Percentiles rank a stretch among this genome's conserved stretches.
Conservation (phyloP, 2,329 filamentous ascomycete species). For the Aureobasidium sp. region DNA sequence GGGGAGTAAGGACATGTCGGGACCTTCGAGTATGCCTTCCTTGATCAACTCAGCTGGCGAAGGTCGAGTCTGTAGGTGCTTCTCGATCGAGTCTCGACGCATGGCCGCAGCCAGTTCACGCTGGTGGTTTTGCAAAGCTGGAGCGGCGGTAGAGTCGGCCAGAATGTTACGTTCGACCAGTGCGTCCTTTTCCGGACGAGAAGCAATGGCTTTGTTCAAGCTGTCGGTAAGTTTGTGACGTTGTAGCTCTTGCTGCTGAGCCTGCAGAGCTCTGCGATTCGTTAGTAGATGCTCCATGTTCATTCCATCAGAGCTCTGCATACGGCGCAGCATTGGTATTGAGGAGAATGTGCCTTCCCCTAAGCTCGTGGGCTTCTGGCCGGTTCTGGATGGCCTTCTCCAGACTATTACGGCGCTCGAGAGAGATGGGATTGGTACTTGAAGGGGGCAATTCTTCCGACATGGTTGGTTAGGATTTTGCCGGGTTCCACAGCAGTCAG, state of each 20-base stretch:
- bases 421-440: not conserved
- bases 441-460: constrained; percentile 15
- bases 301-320: constrained; percentile 20
- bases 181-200: constrained; percentile 60
- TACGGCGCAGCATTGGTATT: constrained; percentile 61
- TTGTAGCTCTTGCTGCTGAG: constrained; percentile 54
- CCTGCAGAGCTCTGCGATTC: constrained; percentile 46
- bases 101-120: constrained; percentile 82
- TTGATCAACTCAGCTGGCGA: constrained; percentile 67
- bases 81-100: constrained; percentile 77
- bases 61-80: constrained; percentile 73
- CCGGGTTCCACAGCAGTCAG: not conserved
- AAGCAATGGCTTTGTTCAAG: constrained; percentile 56
- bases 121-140: constrained; percentile 70
- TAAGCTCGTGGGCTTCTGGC: constrained; percentile 52
- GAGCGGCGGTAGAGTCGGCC: constrained; percentile 67
- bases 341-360: constrained; percentile 59
- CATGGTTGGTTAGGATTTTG: not conserved
- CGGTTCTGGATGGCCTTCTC: constrained; percentile 42
- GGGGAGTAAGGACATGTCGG: not conserved
- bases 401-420: constrained; percentile 26
- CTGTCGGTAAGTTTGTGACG: constrained; percentile 55
- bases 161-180: constrained; percentile 86
- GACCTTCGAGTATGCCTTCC: constrained; percentile 62
- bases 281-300: not conserved